These are phyloP conservation scores for Manihot esculenta DNA, from an alignment of 441 rosid genomes.

Conservation along the genomic window DNA sequence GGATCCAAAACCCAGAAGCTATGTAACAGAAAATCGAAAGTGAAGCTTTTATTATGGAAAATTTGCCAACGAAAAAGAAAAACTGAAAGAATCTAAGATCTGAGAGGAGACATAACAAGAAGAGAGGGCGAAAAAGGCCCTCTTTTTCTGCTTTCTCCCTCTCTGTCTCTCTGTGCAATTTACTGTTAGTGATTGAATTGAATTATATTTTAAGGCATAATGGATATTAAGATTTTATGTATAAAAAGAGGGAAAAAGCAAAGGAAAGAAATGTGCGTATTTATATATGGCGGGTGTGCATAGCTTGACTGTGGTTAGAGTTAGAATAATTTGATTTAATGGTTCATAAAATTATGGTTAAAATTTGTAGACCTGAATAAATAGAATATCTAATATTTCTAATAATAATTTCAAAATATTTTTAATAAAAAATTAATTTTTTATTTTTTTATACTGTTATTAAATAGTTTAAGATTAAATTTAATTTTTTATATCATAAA, in stretches of 20 bases:
- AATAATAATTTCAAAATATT: no score
- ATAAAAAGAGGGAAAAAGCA: conserved; percentile 11
- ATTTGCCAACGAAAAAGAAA: conserved; percentile 34
- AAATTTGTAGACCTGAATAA: no score
- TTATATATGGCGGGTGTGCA: conserved; percentile 9
- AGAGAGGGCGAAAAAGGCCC: conserved; percentile 58
- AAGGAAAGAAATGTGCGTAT: neutral
- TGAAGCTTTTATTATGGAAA: conserved; percentile 2
- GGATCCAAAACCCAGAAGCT: conserved; percentile 36
- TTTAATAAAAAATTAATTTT: no score
- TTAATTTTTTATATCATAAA: no score
- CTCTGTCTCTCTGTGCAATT: conserved; percentile 24
- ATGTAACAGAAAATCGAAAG: conserved; percentile 3
- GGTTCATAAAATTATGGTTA: no score
- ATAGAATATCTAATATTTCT: no score
- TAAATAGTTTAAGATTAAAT: no score
- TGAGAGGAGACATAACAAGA: conserved; percentile 48
- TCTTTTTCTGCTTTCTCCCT: conserved; percentile 39
- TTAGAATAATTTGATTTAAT: no score
- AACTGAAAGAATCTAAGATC: conserved; percentile 50
- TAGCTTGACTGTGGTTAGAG: no score
- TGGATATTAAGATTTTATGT: conserved; percentile 23
- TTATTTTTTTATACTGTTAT: no score
- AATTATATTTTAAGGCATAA: neutral
- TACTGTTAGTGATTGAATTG: conserved; percentile 31